Evolutionary conservation across 768 basidiomycete genomes (phyloP), one percentile per base, ranked within the genome.

Genomic region (Suillus ampliporus): DNA sequence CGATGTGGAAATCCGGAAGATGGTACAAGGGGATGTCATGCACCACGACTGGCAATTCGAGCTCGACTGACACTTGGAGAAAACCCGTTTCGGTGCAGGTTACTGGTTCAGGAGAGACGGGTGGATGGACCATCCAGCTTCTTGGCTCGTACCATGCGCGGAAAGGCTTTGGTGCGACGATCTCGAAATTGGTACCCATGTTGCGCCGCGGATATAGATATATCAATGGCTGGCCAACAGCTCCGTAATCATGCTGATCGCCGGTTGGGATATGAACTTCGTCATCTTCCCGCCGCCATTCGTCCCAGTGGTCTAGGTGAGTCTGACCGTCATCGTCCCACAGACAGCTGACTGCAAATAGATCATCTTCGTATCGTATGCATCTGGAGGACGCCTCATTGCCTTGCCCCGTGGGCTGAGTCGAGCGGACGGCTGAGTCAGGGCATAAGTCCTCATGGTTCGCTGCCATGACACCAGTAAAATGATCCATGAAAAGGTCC

Each of bases 161-260:
- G 19, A 51, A 10, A 5, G 50, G 50, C 31, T 51, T 51, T 34
- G 50, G 50, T n/a, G 50, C 31, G 3, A 35, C 31, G 11, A 51
- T 51, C 50, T 51, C 28, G 19, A 51, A 51, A 34, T 34, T 19
- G 31, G 50, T 51, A 11, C 50, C 50, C 50, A 51, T 51, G 5
- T 51, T 51, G 50, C 50, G 50, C 31, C 11, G 19, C 31, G 50
- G 50, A 51, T 51, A n/a, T n/a, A n/a, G n/a, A n/a, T n/a, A 51
- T 14, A 51, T 13, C 5, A 6, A 15, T n/a, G 31, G 31, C 19
- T 51, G 11, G 31, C 50, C 50, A n/a, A 51, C 34, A n/a, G 50
- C 50, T 34, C 50, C 50, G 19, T 34, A 51, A 19, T 51, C 2
- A 4, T 34, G 50, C n/a, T 13, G 50, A 13, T 51, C 19, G 50